These are phyloP conservation scores for Tieghemiomyces parasiticus DNA, from an alignment of 192 early-diverging fungal genomes.

Conservation along the genomic window DNA sequence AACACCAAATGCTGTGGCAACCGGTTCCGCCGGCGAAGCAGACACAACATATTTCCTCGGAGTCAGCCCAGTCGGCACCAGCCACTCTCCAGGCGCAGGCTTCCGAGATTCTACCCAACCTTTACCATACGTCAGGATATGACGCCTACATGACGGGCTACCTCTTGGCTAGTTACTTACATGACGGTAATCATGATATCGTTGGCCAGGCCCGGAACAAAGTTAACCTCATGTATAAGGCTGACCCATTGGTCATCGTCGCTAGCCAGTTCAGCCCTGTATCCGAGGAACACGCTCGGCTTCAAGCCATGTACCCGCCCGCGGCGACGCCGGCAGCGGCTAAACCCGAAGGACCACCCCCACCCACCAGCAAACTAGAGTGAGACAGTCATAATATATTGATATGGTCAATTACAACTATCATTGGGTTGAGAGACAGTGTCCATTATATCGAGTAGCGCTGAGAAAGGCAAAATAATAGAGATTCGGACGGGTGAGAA, in stretches of 20 bases:
- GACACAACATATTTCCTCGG: background rate
- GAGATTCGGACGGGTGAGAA: too few relatives aligned
- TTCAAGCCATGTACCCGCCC: too few relatives aligned
- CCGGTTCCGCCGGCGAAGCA: background rate
- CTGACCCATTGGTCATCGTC: background rate
- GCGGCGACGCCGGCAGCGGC: too few relatives aligned
- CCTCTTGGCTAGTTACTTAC: background rate
- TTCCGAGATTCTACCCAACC: background rate
- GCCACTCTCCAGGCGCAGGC: background rate
- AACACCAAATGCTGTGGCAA: too few relatives aligned
- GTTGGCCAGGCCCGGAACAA: background rate
- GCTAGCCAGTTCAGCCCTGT: constrained; percentile 1
- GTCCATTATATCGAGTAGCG: too few relatives aligned
- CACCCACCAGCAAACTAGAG: background rate
- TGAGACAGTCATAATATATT: background rate
- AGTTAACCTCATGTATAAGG: background rate
- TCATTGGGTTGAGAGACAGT: background rate
- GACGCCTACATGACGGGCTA: constrained; percentile 2
- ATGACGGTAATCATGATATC: background rate
- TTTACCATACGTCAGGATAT: background rate
- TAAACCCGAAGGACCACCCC: too few relatives aligned
- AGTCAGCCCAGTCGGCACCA: background rate
- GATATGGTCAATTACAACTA: background rate
- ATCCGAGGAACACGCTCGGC: background rate
- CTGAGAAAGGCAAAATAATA: too few relatives aligned